Conservation (phyloP, 352 stramenopile species). For the Phytophthora multivora region DNA sequence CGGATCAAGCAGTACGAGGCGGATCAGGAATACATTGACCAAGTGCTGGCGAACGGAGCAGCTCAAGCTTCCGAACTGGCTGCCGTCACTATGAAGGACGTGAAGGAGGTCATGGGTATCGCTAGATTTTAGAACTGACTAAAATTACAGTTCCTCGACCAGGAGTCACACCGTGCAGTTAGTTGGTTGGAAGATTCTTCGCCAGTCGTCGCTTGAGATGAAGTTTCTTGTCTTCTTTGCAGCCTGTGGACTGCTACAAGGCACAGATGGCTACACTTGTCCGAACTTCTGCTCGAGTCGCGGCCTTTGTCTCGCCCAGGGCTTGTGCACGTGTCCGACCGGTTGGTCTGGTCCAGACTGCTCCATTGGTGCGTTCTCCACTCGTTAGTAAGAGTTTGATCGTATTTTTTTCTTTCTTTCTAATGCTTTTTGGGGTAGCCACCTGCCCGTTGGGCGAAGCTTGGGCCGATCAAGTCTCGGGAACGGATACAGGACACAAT, state of each 20-base stretch:
- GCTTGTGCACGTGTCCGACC: conserved; percentile 57
- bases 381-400: not conserved
- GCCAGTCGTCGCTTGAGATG: conserved; percentile 22
- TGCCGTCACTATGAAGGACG: conserved; percentile 71
- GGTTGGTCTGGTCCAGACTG: conserved; percentile 62
- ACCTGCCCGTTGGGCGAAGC: conserved; percentile 67
- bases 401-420: no score
- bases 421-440: conserved; percentile 19
- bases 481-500: conserved; percentile 78
- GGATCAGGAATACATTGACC: conserved; percentile 91
- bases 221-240: not conserved
- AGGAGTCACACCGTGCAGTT: conserved; percentile 27
- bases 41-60: conserved; percentile 89
- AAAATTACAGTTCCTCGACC: conserved; percentile 25
- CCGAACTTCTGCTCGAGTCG: conserved; percentile 75
- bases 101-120: conserved; percentile 79
- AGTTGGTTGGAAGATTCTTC: conserved; percentile 15
- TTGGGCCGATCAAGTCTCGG: conserved; percentile 73
- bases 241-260: conserved; percentile 3
- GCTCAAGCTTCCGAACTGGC: conserved; percentile 67
- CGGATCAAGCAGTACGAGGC: conserved; percentile 92
- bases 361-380: conserved; percentile 42
- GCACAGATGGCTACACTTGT: conserved; percentile 47
- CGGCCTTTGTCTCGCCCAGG: conserved; percentile 63
- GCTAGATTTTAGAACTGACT: conserved; percentile 26